Evolutionary conservation across 768 basidiomycete genomes (phyloP).

Genomic region (Boletus rubescentipes): DNA sequence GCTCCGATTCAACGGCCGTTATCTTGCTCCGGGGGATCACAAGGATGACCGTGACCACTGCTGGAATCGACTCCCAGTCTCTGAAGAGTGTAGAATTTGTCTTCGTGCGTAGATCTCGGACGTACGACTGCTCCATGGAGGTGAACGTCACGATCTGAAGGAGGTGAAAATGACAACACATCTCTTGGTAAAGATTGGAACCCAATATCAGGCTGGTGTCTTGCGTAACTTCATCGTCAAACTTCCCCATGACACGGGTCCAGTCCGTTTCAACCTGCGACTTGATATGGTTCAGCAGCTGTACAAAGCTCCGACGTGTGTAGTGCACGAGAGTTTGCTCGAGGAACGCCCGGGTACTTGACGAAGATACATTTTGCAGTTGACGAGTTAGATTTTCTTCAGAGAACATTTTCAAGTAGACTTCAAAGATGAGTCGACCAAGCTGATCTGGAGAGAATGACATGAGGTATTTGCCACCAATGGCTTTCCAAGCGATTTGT

Average conservation of each 20-base stretch:
- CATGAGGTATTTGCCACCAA: constrained; percentile 9
- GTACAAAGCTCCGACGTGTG: constrained; percentile 46
- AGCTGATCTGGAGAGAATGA: constrained; percentile 27
- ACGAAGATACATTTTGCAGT: constrained; percentile 6
- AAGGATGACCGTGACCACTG: constrained; percentile 32
- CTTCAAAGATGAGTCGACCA: constrained; percentile 20
- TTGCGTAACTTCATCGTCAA: constrained; percentile 21
- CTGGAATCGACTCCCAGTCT: constrained; percentile 31
- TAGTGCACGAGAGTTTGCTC: constrained; percentile 40
- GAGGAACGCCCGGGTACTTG: neutral
- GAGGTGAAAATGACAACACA: constrained; percentile 44
- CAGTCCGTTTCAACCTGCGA: constrained; percentile 40
- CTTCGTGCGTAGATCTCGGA: constrained; percentile 8
- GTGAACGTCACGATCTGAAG: constrained; percentile 37
- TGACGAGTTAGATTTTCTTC: constrained; percentile 24
- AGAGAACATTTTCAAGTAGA: constrained; percentile 32
- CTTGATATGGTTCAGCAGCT: constrained; percentile 43
- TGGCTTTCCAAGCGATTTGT: constrained; percentile 26
- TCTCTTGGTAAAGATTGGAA: constrained; percentile 43
- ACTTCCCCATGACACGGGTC: constrained; percentile 37
- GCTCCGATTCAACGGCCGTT: constrained; percentile 17
- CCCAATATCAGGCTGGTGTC: constrained; percentile 24
- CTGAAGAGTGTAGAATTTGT: constrained; percentile 25
- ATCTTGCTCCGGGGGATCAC: constrained; percentile 32
- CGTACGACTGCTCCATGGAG: constrained; percentile 15